Evolutionary conservation across 2,329 filamentous ascomycete species (phyloP).

Genomic region (Decorospora gaudefroyi): DNA sequence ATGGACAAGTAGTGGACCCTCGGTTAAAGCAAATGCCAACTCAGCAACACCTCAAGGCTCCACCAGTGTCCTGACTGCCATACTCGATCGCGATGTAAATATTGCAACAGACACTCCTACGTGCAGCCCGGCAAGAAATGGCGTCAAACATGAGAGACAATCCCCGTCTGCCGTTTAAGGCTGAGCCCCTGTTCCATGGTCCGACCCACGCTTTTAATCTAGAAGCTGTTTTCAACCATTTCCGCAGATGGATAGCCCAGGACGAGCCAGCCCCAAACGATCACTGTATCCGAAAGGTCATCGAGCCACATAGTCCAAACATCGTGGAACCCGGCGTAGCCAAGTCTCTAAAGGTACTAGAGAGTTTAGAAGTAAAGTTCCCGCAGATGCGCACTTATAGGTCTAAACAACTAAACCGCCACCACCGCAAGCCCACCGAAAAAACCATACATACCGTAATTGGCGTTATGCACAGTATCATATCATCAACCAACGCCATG

Average conservation of each 20-base stretch:
- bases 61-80: background rate
- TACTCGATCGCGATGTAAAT: too few species aligned
- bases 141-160: conserved; percentile 3
- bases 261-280: conserved; percentile 12
- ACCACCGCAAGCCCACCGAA: conserved; percentile 47
- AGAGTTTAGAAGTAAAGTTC: conserved; percentile 43
- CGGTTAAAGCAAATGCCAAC: too few species aligned
- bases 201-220: conserved; percentile 24
- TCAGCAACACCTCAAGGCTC: too few species aligned
- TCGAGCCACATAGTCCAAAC: conserved; percentile 37
- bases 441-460: conserved; percentile 58
- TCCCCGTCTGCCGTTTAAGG: background rate
- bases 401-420: conserved; percentile 51
- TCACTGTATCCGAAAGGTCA: conserved; percentile 39
- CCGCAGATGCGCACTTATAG: conserved; percentile 49
- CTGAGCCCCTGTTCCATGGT: conserved; percentile 7
- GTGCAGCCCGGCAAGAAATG: background rate
- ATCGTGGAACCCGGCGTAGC: conserved; percentile 50
- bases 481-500: conserved; percentile 67
- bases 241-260: conserved; percentile 10
- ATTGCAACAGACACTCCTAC: background rate
- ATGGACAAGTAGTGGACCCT: too few species aligned
- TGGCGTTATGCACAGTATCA: conserved; percentile 64
- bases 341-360: conserved; percentile 46
- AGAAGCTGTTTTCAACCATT: too few species aligned